phyloP scores from a whole-genome alignment of 805 yeast species.

The Candida nonsorbophila region DNA sequence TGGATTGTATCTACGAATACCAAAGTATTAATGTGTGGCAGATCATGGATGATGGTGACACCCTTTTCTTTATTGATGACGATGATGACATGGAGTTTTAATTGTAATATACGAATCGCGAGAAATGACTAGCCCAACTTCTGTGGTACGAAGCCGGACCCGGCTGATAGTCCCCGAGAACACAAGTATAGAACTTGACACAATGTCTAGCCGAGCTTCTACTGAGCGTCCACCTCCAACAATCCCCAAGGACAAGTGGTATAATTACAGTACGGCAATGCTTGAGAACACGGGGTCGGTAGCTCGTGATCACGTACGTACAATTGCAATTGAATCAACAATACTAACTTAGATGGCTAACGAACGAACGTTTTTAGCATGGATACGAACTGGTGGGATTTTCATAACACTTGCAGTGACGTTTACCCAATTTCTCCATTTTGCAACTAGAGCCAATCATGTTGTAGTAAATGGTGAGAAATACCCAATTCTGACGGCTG shows the following conservation, averaged over 20 bases:
- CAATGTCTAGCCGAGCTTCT: too few relatives aligned
- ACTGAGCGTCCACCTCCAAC: too few relatives aligned
- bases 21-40: slow-evolving; percentile 71
- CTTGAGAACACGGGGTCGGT: slow-evolving; percentile 26
- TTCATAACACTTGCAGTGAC: slow-evolving; percentile 18
- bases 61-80: slow-evolving; percentile 48
- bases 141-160: too few relatives aligned
- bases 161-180: too few relatives aligned
- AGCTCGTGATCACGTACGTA: slow-evolving; percentile 35
- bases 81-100: slow-evolving; percentile 23
- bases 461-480: slow-evolving; percentile 3
- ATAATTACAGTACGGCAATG: slow-evolving; percentile 4
- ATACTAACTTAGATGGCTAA: slow-evolving; percentile 25
- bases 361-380: slow-evolving; percentile 26
- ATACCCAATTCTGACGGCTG: slow-evolving; percentile 1
- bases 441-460: slow-evolving; percentile 11
- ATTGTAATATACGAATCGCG: too few relatives aligned
- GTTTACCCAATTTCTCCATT: slow-evolving; percentile 16
- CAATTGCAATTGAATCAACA: background rate
- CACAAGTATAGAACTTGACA: too few relatives aligned
- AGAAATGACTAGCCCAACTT: background rate
- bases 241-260: too few relatives aligned
- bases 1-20: slow-evolving; percentile 72
- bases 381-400: slow-evolving; percentile 20
- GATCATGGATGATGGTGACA: slow-evolving; percentile 62